These are phyloP conservation scores for Cercospora janseana DNA, from an alignment of 2,329 filamentous ascomycete genomes.

Conservation along the genomic window DNA sequence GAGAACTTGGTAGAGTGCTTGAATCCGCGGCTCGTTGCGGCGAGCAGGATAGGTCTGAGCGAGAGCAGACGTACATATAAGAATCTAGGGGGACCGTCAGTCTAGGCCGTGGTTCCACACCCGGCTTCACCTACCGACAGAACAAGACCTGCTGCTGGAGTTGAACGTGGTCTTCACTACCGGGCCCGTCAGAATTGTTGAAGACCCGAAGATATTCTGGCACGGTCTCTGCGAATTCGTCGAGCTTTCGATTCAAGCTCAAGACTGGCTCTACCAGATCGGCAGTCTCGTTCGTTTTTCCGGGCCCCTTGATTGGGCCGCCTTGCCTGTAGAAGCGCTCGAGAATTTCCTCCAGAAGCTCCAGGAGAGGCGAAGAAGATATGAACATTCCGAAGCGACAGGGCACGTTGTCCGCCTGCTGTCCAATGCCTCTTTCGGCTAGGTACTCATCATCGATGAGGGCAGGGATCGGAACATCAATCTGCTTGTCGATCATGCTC, in stretches of 20 bases:
- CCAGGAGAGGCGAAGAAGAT: slow-evolving; percentile 30
- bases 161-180: slow-evolving; percentile 24
- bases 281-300: slow-evolving; percentile 13
- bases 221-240: slow-evolving; percentile 27
- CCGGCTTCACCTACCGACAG: slow-evolving; percentile 10
- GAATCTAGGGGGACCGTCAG: slow-evolving; percentile 16
- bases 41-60: slow-evolving; percentile 32
- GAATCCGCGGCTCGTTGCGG: slow-evolving; percentile 35
- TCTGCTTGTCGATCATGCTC: slow-evolving; percentile 31
- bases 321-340: slow-evolving; percentile 28
- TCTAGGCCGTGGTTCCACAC: no score
- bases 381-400: slow-evolving; percentile 36
- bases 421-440: slow-evolving; percentile 46
- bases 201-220: slow-evolving; percentile 24
- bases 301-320: slow-evolving; percentile 14
- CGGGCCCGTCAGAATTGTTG: neutral
- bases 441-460: slow-evolving; percentile 55
- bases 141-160: slow-evolving; percentile 28
- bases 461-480: slow-evolving; percentile 29
- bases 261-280: slow-evolving; percentile 27
- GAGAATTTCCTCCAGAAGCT: slow-evolving; percentile 30
- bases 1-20: slow-evolving; percentile 28
- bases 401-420: slow-evolving; percentile 32
- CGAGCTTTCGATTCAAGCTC: slow-evolving; percentile 26
- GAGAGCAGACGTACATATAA: slow-evolving; percentile 29